phyloP scores from a whole-genome alignment of 116 monocot genomes.

The Phalaenopsis hybrid region DNA sequence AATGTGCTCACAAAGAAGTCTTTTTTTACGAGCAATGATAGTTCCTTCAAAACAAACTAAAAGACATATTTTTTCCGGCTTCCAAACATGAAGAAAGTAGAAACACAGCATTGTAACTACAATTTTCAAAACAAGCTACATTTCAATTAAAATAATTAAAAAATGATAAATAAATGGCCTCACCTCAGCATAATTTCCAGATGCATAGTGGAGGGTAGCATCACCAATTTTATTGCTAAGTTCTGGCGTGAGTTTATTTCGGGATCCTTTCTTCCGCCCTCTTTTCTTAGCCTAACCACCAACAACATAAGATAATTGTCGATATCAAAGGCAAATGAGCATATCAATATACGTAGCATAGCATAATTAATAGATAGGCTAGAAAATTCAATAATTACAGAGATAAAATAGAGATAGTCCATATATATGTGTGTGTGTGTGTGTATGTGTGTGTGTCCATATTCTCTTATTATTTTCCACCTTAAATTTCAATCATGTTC shows the following conservation, averaged over 20 bases:
- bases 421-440: no score
- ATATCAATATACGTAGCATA: background rate
- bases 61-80: no score
- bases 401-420: background rate
- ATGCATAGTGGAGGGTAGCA: conserved; percentile 77
- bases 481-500: no score
- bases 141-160: background rate
- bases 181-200: conserved; percentile 64
- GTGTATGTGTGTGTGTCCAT: no score
- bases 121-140: no score
- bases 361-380: background rate
- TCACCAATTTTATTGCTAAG: conserved; percentile 64
- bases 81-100: no score
- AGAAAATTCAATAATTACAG: background rate
- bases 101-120: no score
- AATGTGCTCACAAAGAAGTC: no score
- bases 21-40: no score
- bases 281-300: conserved; percentile 49
- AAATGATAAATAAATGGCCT: conserved; percentile 6
- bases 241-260: conserved; percentile 62
- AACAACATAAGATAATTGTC: background rate
- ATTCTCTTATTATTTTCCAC: no score
- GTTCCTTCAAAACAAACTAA: no score
- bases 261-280: conserved; percentile 66
- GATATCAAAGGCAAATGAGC: background rate